Conservation (phyloP, 2,329 filamentous ascomycete genomes). For the Diaporthe nobilis region DNA sequence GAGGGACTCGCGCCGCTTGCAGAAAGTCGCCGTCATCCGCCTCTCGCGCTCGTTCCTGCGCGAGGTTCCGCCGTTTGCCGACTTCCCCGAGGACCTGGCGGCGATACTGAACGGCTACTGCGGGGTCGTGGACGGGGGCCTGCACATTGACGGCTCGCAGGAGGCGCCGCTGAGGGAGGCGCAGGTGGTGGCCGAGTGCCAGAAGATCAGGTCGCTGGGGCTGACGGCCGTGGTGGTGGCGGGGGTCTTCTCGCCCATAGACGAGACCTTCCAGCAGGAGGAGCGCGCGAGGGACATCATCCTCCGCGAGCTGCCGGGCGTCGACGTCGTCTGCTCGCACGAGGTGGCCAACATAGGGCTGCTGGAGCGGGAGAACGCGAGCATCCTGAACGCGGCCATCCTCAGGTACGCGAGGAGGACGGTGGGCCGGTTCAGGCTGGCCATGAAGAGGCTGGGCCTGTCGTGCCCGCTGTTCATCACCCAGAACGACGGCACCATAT, state of each 20-base stretch:
- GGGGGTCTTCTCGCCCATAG: conserved; percentile 71
- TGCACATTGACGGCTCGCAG: conserved; percentile 51
- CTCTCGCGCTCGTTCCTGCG: conserved; percentile 47
- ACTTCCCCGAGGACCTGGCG: conserved; percentile 57
- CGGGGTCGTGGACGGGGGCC: conserved; percentile 62
- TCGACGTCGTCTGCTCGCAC: conserved; percentile 50
- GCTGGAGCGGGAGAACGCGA: conserved; percentile 66
- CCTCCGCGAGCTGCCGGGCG: conserved; percentile 56
- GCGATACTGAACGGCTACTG: conserved; percentile 45
- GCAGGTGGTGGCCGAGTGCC: conserved; percentile 48
- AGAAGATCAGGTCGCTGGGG: conserved; percentile 45
- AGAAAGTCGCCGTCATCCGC: conserved; percentile 51
- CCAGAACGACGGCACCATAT: conserved; percentile 65
- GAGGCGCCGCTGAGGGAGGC: conserved; percentile 58
- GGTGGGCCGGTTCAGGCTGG: conserved; percentile 59
- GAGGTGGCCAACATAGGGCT: conserved; percentile 56
- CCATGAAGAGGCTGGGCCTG: conserved; percentile 58
- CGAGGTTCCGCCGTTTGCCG: conserved; percentile 59
- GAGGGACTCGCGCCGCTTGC: conserved; percentile 45
- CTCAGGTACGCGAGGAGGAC: conserved; percentile 62
- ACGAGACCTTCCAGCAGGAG: conserved; percentile 67
- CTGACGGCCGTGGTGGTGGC: conserved; percentile 65
- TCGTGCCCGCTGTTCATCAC: conserved; percentile 61
- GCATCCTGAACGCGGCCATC: conserved; percentile 67
- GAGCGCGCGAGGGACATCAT: conserved; percentile 63